These are phyloP conservation scores for Trichoderma virens DNA, from an alignment of 495 filamentous ascomycete genomes.

Conservation along the genomic window DNA sequence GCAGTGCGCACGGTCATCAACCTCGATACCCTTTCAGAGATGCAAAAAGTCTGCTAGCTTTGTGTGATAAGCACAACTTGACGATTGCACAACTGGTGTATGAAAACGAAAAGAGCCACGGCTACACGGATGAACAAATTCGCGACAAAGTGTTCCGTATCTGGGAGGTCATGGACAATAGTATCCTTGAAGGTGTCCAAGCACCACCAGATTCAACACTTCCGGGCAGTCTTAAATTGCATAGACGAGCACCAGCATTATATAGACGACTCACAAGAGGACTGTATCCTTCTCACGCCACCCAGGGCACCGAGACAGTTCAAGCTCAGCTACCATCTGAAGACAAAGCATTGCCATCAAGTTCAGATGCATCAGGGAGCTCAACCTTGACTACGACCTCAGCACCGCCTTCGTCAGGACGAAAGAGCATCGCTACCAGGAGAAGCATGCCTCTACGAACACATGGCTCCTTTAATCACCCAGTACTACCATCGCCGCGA, in stretches of 20 bases:
- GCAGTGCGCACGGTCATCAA: constrained; percentile 8
- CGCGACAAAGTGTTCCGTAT: constrained; percentile 25
- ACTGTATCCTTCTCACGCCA: constrained; percentile 18
- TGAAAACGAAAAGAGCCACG: constrained; percentile 30
- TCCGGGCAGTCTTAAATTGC: constrained; percentile 27
- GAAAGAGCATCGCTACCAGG: constrained; percentile 11
- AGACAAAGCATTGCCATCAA: not conserved
- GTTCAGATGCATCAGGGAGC: not conserved
- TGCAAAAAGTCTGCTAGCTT: constrained; percentile 22
- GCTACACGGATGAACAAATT: constrained; percentile 29
- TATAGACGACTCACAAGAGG: constrained; percentile 26
- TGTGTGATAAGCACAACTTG: constrained; percentile 29
- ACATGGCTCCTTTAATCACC: constrained; percentile 25
- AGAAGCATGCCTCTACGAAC: constrained; percentile 21
- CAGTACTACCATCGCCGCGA: constrained; percentile 23
- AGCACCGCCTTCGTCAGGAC: constrained; percentile 4
- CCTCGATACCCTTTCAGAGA: constrained; percentile 27
- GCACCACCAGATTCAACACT: constrained; percentile 22
- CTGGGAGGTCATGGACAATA: constrained; percentile 32
- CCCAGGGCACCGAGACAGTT: not conserved
- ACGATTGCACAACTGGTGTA: constrained; percentile 30
- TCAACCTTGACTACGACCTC: not conserved
- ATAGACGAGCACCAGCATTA: constrained; percentile 26
- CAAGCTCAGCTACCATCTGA: constrained; percentile 14
- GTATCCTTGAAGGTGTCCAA: constrained; percentile 29